Base-by-base conservation (phyloP, 2,329 filamentous ascomycete species). In the Chaetomium strumarium region DNA sequence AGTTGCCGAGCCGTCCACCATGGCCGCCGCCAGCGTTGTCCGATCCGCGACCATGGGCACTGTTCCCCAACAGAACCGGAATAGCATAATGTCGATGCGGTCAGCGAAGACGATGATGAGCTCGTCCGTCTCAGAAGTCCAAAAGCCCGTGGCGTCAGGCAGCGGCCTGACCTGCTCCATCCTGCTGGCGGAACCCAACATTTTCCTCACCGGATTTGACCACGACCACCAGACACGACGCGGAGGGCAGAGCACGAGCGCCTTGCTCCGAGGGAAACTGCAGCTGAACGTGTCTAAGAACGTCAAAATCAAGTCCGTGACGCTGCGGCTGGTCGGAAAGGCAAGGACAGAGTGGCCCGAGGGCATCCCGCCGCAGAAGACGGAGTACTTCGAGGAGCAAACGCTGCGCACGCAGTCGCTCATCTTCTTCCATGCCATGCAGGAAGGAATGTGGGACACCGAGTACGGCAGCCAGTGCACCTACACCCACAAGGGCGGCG, bases 311-410 rank as follows among this genome's bases (percentile, higher is more conserved):
- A 96, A 96, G 73, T 86, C 89, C 4, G 81, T 99, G 20, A 90
- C 87, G 6, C 75, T 99, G 48, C 92, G 88, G 63, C 88, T 99
- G 61, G 81, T 85, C 38, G 93, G 92, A 30, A 86, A 84, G 65
- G 89, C 90, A 3, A 81, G 86, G 58, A 97, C 93, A 1, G 90
- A 96, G 65, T 99, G 93, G 93, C 92, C 93, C 14, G 93, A 97
- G 73, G 90, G 90, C 46, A 93, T 97, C 30, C 92, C 93, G 3
- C 90, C 91, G 0, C 79, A 85, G 52, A 96, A 95, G 68, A 79
- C 85, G 1, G 88, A 95, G 38, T 83, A 89, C 49, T 86, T 83
- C 62, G 90, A 97, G 65, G 87, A 89, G 57, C 87, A 93, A 60
- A 88, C 84, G 3, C 77, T 97, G 55, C 85, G 95, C 69, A 92